Evolutionary conservation across 2,329 filamentous ascomycete genomes (phyloP).

Genomic region (Sclerotiophoma versabilis): DNA sequence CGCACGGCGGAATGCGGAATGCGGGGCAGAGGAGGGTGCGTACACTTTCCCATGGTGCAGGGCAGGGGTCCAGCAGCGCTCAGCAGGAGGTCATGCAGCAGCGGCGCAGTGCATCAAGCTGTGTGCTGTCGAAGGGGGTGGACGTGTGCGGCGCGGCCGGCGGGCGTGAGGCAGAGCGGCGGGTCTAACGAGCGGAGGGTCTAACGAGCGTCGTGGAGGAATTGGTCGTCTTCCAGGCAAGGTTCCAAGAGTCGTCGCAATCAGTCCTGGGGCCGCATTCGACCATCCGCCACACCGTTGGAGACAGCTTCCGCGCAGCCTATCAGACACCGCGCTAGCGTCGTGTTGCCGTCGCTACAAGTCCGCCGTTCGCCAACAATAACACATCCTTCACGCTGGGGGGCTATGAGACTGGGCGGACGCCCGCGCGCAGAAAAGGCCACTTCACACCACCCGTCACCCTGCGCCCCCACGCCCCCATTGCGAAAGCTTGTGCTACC

Average conservation of each 20-base stretch:
- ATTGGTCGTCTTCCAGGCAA: background rate
- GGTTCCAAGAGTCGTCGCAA: constrained; percentile 4
- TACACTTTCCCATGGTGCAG: constrained; percentile 53
- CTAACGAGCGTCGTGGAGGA: constrained; percentile 14
- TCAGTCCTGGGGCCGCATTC: constrained; percentile 3
- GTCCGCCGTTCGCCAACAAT: constrained; percentile 2
- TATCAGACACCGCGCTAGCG: background rate
- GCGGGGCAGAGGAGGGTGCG: constrained; percentile 32
- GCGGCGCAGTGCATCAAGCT: constrained; percentile 6
- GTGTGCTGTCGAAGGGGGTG: background rate
- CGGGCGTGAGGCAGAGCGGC: background rate
- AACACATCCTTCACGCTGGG: background rate
- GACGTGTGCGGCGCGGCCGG: constrained; percentile 12
- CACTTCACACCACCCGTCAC: constrained; percentile 1
- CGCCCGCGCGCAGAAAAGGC: background rate
- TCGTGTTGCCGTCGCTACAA: constrained; percentile 12
- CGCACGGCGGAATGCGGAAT: constrained; percentile 10
- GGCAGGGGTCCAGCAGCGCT: constrained; percentile 28
- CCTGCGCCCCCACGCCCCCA: background rate
- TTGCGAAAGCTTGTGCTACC: background rate
- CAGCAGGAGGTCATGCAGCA: constrained; percentile 37
- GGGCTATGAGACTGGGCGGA: background rate
- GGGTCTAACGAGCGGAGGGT: background rate
- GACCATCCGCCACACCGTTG: constrained; percentile 11
- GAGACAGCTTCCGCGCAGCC: background rate